Evolutionary conservation across 2,329 filamentous ascomycete species (phyloP).

Genomic region (Aspergillus latus): DNA sequence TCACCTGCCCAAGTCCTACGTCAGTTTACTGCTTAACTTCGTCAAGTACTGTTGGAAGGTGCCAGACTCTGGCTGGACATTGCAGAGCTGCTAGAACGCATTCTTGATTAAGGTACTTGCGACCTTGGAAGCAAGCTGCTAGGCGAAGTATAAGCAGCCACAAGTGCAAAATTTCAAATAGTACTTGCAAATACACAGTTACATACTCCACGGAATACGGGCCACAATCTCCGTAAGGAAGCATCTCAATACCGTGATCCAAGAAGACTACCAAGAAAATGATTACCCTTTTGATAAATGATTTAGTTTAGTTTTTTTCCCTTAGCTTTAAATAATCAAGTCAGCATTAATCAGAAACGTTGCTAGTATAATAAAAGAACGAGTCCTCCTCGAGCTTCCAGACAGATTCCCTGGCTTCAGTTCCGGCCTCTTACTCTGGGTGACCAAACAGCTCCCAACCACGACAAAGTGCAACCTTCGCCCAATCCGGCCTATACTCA

Average conservation of each 20-base stretch:
- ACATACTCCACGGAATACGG: slow-evolving; percentile 6
- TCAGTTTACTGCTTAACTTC: neutral
- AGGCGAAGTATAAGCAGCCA: neutral
- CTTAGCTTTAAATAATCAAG: slow-evolving; percentile 11
- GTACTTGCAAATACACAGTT: too few species aligned
- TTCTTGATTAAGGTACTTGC: neutral
- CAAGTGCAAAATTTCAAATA: too few species aligned
- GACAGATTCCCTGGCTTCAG: slow-evolving; percentile 11
- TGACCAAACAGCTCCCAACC: slow-evolving; percentile 6
- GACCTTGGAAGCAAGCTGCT: neutral
- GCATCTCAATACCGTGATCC: slow-evolving; percentile 3
- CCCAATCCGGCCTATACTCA: slow-evolving; percentile 14
- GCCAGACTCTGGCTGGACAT: neutral
- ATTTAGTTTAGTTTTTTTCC: neutral
- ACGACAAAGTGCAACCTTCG: slow-evolving; percentile 13
- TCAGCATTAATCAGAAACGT: slow-evolving; percentile 11
- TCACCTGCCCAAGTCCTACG: neutral
- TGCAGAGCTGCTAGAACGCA: neutral
- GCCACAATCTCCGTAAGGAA: slow-evolving; percentile 12
- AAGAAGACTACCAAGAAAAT: neutral
- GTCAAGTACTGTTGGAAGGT: too few species aligned
- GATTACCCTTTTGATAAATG: slow-evolving; percentile 10
- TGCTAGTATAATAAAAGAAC: slow-evolving; percentile 12
- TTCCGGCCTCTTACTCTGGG: neutral
- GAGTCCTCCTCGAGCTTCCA: slow-evolving; percentile 6